Conservation (phyloP, 2,329 filamentous ascomycete species). For the Cladophialophora psammophila region DNA sequence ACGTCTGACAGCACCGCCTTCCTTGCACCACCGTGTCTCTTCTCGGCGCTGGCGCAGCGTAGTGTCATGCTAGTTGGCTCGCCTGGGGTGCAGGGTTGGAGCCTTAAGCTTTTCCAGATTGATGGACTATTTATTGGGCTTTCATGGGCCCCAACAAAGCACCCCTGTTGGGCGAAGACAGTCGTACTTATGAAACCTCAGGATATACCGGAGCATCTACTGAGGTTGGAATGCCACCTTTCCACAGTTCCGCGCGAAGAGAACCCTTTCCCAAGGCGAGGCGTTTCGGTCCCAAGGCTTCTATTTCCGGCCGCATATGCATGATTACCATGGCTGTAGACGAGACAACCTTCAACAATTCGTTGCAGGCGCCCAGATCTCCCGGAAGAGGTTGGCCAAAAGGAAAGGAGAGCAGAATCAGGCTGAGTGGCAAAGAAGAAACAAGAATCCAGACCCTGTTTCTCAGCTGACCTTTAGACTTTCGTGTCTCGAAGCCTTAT, state of each 20-base stretch:
- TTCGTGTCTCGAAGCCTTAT: neutral
- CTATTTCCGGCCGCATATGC: no score
- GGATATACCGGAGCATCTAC: no score
- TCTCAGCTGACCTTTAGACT: neutral
- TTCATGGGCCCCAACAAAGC: neutral
- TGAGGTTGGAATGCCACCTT: no score
- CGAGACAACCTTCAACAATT: neutral
- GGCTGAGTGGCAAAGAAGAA: neutral
- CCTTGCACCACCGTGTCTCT: no score
- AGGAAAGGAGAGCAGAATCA: neutral
- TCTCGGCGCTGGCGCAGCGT: no score
- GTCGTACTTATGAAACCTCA: no score
- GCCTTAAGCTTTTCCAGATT: neutral
- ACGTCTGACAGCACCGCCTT: no score
- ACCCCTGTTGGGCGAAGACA: neutral
- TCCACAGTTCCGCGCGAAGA: no score
- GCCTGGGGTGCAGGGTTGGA: neutral
- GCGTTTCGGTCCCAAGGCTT: no score
- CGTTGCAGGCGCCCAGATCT: neutral
- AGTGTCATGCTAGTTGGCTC: neutral
- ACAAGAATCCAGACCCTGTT: neutral
- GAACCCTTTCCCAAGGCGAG: no score
- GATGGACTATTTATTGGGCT: neutral
- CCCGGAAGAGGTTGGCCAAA: neutral
- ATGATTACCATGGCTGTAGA: no score